Evolutionary conservation across 2,329 filamentous ascomycete species (phyloP).

Genomic region (Thermoascus crustaceus): DNA sequence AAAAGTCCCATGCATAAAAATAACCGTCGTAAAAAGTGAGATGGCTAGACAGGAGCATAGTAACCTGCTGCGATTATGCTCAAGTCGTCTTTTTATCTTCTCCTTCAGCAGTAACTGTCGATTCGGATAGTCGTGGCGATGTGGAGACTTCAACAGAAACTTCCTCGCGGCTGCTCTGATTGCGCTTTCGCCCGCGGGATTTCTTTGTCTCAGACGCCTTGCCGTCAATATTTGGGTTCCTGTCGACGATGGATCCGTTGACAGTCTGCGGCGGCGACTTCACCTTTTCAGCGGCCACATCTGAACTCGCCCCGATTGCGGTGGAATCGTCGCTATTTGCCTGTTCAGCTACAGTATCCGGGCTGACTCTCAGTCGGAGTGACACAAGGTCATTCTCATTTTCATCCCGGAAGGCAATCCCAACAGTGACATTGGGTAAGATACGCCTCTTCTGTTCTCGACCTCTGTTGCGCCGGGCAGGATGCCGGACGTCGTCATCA

Average conservation of each 20-base stretch:
- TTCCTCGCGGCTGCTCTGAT: not conserved
- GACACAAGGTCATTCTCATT: constrained; percentile 30
- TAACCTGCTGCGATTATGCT: too few relatives aligned
- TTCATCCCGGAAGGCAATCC: constrained; percentile 30
- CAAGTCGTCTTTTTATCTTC: not conserved
- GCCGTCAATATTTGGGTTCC: too few relatives aligned
- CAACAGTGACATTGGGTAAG: constrained; percentile 31
- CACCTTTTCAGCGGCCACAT: not conserved
- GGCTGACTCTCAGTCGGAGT: constrained; percentile 25
- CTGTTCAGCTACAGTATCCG: constrained; percentile 14
- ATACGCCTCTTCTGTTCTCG: constrained; percentile 25
- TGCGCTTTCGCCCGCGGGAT: not conserved
- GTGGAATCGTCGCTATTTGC: not conserved
- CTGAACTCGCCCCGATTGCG: not conserved
- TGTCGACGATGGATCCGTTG: too few relatives aligned
- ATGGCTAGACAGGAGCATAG: too few relatives aligned
- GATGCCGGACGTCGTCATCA: constrained; percentile 27
- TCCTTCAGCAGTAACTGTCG: not conserved
- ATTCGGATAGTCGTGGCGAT: not conserved
- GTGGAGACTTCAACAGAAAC: not conserved
- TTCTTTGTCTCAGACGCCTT: not conserved
- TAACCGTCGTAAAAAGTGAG: too few relatives aligned
- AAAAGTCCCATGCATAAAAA: too few relatives aligned
- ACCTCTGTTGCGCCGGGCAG: constrained; percentile 18
- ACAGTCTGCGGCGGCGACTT: too few relatives aligned